Evolutionary conservation across 345 rosid species (phyloP).

Genomic region (Acer campestre): DNA sequence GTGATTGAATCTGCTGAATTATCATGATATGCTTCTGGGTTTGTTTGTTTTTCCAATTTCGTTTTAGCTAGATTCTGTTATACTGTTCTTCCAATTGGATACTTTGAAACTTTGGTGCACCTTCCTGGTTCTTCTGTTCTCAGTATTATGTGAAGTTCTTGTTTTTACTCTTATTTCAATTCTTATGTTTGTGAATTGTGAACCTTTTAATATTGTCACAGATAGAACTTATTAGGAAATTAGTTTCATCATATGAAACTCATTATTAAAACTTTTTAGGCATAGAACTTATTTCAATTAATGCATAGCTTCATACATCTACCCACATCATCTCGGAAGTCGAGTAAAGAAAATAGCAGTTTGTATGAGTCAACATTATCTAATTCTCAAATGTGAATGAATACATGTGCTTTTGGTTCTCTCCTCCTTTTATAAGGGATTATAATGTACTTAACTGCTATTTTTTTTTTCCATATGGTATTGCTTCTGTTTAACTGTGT

Average conservation of each 20-base stretch:
- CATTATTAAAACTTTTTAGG: too few relatives aligned
- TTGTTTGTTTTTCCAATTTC: too few relatives aligned
- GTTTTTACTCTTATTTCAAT: too few relatives aligned
- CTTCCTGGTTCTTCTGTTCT: too few relatives aligned
- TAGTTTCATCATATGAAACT: too few relatives aligned
- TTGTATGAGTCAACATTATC: neutral
- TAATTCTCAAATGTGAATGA: neutral
- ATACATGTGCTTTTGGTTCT: neutral
- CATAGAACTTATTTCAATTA: neutral
- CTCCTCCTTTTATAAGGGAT: neutral
- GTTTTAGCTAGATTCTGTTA: too few relatives aligned
- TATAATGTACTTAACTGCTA: neutral
- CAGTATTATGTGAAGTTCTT: too few relatives aligned
- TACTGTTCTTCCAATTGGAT: too few relatives aligned
- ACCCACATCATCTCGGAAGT: neutral
- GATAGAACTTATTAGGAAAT: too few relatives aligned
- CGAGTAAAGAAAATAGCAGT: neutral
- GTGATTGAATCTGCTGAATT: neutral
- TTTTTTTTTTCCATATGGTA: neutral
- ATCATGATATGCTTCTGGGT: neutral
- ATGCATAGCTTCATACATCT: slow-evolving; percentile 7
- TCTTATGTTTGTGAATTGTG: too few relatives aligned
- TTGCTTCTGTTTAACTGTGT: neutral
- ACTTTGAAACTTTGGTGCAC: too few relatives aligned
- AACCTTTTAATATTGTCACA: too few relatives aligned